Evolutionary conservation across 352 stramenopile species (phyloP).

Genomic region (Saprolegnia diclina): DNA sequence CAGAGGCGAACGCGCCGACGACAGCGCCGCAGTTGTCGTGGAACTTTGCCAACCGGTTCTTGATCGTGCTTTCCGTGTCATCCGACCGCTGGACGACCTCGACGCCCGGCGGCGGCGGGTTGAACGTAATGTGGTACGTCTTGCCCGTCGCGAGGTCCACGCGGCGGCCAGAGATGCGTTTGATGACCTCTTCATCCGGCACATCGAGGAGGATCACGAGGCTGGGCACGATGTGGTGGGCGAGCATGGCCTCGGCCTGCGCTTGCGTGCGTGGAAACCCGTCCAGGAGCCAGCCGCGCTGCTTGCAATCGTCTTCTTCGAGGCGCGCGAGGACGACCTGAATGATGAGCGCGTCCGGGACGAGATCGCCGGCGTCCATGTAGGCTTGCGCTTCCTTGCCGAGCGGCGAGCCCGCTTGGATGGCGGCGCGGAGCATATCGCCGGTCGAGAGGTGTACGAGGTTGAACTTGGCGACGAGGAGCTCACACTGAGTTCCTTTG

Average conservation of each 20-base stretch:
- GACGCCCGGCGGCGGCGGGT: conserved; percentile 73
- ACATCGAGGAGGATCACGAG: conserved; percentile 78
- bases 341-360: conserved; percentile 92
- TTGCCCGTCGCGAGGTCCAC: conserved; percentile 92
- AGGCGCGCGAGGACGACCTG: conserved; percentile 76
- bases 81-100: conserved; percentile 86
- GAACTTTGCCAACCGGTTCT: conserved; percentile 81
- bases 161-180: conserved; percentile 90
- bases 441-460: conserved; percentile 91
- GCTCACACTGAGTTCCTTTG: conserved; percentile 94
- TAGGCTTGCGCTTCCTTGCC: conserved; percentile 80
- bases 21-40: conserved; percentile 70
- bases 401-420: conserved; percentile 54
- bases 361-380: conserved; percentile 87
- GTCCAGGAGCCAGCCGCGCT: conserved; percentile 89
- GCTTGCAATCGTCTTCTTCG: conserved; percentile 70
- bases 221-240: conserved; percentile 46
- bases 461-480: conserved; percentile 80
- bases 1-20: conserved; percentile 44
- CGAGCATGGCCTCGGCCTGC: conserved; percentile 54
- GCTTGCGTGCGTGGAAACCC: conserved; percentile 68
- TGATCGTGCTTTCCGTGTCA: conserved; percentile 90
- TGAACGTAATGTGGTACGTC: conserved; percentile 96
- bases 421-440: conserved; percentile 87
- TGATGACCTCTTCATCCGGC: conserved; percentile 60